Evolutionary conservation across 345 rosid genomes (phyloP).

Genomic region (Acer saccharum): DNA sequence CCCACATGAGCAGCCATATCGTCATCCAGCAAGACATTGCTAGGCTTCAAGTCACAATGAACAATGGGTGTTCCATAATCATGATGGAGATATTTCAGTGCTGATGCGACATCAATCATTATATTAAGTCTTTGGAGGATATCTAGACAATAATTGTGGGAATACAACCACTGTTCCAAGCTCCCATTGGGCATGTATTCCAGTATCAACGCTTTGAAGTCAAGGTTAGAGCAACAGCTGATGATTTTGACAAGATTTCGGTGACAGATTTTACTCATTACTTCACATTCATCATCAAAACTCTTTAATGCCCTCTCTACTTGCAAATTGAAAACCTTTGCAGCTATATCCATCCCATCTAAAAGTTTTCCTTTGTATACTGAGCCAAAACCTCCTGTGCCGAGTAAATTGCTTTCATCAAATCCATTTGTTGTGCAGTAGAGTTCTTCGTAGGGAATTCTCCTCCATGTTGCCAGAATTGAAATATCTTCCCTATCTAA

Average conservation of each 20-base stretch:
- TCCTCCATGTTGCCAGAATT: not conserved
- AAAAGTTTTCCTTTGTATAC: constrained; percentile 10
- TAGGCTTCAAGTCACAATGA: constrained; percentile 11
- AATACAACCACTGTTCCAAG: not conserved
- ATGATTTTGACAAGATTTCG: constrained; percentile 11
- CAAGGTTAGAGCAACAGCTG: not conserved
- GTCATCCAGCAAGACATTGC: not conserved
- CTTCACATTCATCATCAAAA: constrained; percentile 16
- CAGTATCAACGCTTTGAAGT: constrained; percentile 4
- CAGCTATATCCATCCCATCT: not conserved
- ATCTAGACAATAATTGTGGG: not conserved
- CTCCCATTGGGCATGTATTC: constrained; percentile 16
- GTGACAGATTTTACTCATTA: constrained; percentile 3
- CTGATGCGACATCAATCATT: constrained; percentile 7
- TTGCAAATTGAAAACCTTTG: constrained; percentile 11
- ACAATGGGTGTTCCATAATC: not conserved
- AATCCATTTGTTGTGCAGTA: not conserved
- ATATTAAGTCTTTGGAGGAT: not conserved
- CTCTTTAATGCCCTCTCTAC: not conserved
- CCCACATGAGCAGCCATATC: constrained; percentile 10
- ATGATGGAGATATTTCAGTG: constrained; percentile 9
- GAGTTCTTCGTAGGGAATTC: constrained; percentile 3
- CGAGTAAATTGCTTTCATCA: constrained; percentile 4
- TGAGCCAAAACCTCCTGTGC: constrained; percentile 14
- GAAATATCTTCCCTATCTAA: not conserved